Base-by-base conservation (phyloP, 2,329 filamentous ascomycete genomes). In the Aspergillus pseudoviridinutans region DNA sequence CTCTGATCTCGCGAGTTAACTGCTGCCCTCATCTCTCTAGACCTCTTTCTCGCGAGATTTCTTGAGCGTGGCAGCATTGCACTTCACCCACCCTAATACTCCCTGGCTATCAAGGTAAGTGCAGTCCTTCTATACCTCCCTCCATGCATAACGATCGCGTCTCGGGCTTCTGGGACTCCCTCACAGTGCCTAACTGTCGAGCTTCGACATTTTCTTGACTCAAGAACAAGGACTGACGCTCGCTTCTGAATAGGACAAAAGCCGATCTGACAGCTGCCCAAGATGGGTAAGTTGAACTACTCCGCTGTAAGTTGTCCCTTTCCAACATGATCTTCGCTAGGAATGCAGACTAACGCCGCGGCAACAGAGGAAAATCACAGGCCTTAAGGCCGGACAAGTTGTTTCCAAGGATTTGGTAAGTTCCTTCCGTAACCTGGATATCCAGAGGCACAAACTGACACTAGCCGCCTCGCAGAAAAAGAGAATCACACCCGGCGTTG, bases 341-440 rank as follows among this genome's bases (percentile, higher is more conserved):
- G 25, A n/a, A 47, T 29, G 49, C 49, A 25, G 28, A 59, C 62
- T 68, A 51, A 68, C 58, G n/a, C 14, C 28, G 44, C 10, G 1
- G n/a, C 24, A 10, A 7, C 53, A 82, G 76, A 75, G 79, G 44
- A 75, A 75, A 49, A 79, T 75, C 41, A 70, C 74, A 17, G 80
- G 80, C 29, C 57, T 75, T 55, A 80, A 77, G 60, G 70, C 79
- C 9, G 80, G 77, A 10, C 71, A 73, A 25, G 74, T 74, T 35
- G 75, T 82, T 25, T 76, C 74, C 12, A 76, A 74, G 55, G 77
- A 79, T 54, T 65, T 82, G 53, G 75, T 71, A 66, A 66, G 64
- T 58, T 29, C 47, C 28, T 20, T 8, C 59, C 14, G 51, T 25
- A 25, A 32, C n/a, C 9, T 20, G 12, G 10, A 49, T 29, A 53